Evolutionary conservation across 2,329 filamentous ascomycete species (phyloP), one percentile per base, ranked within the genome.

Genomic region (Botrytis fragariae): DNA sequence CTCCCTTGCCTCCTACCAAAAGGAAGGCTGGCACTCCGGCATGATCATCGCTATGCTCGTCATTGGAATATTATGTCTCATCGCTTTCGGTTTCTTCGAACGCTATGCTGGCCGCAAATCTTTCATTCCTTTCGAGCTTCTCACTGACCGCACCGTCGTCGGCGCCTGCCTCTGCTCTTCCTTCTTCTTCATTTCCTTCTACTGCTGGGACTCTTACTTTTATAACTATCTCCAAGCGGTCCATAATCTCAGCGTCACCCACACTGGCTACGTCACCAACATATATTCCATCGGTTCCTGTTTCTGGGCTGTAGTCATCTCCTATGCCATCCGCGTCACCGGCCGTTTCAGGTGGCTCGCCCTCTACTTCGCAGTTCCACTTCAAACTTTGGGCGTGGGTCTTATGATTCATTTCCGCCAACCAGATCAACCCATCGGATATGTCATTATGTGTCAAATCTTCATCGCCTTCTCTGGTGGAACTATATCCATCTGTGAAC

Each of bases 371-470:
- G 69, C 75, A 22, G 69, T 75, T 4, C 73, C 79, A 22, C 73
- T 79, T 6, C 61, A 79, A 42, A 85, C 89, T 39, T 80, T 86
- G 2, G 88, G 87, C 1, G 82, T 88, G 1, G 84, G 87, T 8
- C 82, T 90, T 65, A 89, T 91, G 87, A 85, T 90, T 74, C 79
- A 87, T 45, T 89, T 87, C 81, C 87, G 88, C 35, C 83, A 84
- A 73, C 85, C 87, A 62, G 83, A 85, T 60, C 83, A 82, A 64
- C 84, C 85, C 39, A 82, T 88, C 35, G 82, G 85, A 5, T 87
- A 87, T 78, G 83, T 91, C 25, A 80, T 91, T 78, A 86, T 88
- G 81, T 88, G 86, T 63, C 88, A 91, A 78, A 84, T 91, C 65
- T 84, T 90, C 74, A 86, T 91, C 74, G 86, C 88, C 10, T 84